Conservation (phyloP, 2,329 filamentous ascomycete genomes). For the Thielaviopsis populi region DNA sequence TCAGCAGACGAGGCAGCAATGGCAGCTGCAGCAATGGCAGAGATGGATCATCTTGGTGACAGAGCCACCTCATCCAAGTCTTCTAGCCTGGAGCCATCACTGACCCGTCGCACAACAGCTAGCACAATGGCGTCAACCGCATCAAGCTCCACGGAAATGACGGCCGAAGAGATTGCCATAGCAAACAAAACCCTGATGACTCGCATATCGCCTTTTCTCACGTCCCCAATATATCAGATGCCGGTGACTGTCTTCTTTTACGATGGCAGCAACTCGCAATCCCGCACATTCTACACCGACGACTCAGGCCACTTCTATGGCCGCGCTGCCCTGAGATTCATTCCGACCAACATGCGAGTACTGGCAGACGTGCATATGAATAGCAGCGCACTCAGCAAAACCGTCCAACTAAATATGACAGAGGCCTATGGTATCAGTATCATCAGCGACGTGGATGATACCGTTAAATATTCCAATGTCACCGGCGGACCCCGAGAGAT, state of each 20-base stretch:
- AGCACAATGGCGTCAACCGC: background rate
- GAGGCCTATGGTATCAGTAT: slow-evolving; percentile 71
- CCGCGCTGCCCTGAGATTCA: slow-evolving; percentile 68
- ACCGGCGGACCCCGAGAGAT: slow-evolving; percentile 77
- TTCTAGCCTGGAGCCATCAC: background rate
- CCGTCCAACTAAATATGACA: slow-evolving; percentile 58
- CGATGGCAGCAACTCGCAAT: slow-evolving; percentile 68
- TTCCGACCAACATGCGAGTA: slow-evolving; percentile 79
- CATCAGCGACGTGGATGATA: slow-evolving; percentile 97
- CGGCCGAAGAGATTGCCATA: slow-evolving; percentile 55
- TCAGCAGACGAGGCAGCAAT: slow-evolving; percentile 5
- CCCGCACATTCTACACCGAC: slow-evolving; percentile 71
- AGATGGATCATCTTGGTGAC: slow-evolving; percentile 43
- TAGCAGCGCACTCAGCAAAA: slow-evolving; percentile 33
- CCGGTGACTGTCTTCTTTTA: slow-evolving; percentile 93
- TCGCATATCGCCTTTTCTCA: slow-evolving; percentile 76
- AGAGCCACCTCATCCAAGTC: background rate
- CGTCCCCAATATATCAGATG: slow-evolving; percentile 59
- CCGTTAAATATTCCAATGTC: slow-evolving; percentile 90
- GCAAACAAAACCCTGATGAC: slow-evolving; percentile 84
- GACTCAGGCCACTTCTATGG: slow-evolving; percentile 77
- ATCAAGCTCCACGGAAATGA: slow-evolving; percentile 24
- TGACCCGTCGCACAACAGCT: background rate
- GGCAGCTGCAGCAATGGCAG: slow-evolving; percentile 51
- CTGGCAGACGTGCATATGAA: slow-evolving; percentile 76